These are phyloP conservation scores for Puccinellia tenuiflora DNA, from an alignment of 176 grass and related monocot species.

Conservation along the genomic window DNA sequence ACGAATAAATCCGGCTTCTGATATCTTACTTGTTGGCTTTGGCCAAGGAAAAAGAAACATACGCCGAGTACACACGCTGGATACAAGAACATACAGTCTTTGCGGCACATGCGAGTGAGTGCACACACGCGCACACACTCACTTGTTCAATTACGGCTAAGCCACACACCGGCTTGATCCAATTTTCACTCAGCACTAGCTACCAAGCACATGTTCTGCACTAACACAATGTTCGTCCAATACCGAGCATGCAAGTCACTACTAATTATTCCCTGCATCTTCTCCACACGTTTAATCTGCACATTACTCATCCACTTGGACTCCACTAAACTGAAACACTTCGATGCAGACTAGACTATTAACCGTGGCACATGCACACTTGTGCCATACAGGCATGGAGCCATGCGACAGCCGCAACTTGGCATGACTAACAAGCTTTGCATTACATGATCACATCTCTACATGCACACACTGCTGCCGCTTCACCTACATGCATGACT, in stretches of 20 bases:
- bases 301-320: too few relatives aligned
- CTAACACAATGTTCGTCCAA: not conserved
- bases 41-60: not conserved
- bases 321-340: not conserved
- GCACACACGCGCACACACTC: not conserved
- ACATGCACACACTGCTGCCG: not conserved
- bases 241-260: not conserved
- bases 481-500: not conserved
- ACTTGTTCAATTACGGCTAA: not conserved
- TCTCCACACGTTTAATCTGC: too few relatives aligned
- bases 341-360: not conserved
- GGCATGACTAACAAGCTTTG: not conserved
- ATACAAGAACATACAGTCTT: too few relatives aligned
- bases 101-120: not conserved
- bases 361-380: not conserved
- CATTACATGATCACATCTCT: not conserved
- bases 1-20: not conserved
- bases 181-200: not conserved
- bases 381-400: not conserved
- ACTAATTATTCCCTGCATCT: too few relatives aligned
- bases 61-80: not conserved
- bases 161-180: not conserved
- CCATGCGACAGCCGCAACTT: not conserved
- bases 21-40: not conserved
- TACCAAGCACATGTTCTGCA: not conserved